Evolutionary conservation across 805 yeast species (phyloP), one percentile per base, ranked within the genome.

Genomic region (Monosporozyma unispora): DNA sequence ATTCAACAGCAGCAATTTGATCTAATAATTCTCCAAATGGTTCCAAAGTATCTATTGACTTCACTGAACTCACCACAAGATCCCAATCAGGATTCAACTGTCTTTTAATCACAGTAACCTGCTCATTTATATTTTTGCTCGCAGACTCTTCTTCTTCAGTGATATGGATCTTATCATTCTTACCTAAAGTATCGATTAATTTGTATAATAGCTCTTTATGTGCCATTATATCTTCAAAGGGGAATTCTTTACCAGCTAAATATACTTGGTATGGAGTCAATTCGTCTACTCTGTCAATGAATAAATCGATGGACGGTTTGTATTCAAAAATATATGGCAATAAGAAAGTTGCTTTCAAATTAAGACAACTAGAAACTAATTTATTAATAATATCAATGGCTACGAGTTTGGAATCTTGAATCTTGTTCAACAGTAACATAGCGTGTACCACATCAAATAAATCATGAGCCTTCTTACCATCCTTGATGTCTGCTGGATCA

Each of bases 401-500:
- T 3, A 54, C 29, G 8, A 37, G 28, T 6, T 44, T 27, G 22
- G 47, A 54, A 12, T 54, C 49, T 4, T 47, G 39, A 29, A 68
- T 29, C 18, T 53, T 53, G 12, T 57, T 48, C 27, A 65, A 23
- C 5, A 69, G 21, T 48, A 61, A 59, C 1, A 59, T 45, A 10
- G 63, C 51, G 38, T 58, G 62, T 2, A 57, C 48, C 8, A 69
- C 47, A 14, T 59, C 61, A 2, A 38, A 44, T 0, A 55, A 51
- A 14, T 50, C 48, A 27, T 66, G 42, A 1, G 41, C 47, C 10
- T 52, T 47, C 43, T 63, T 62, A 0, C 65, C 70, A 22, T 69
- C 74, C 9, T 62, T 61, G 1, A 57, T 46, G 41, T 71, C 74
- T 21, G 57, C 59, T 2, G 57, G 55, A 50, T 73, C 78, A 11